Evolutionary conservation across 1,284 basidiomycete species (phyloP), one percentile per base, ranked within the genome.

Genomic region (Agroathelia rolfsii): DNA sequence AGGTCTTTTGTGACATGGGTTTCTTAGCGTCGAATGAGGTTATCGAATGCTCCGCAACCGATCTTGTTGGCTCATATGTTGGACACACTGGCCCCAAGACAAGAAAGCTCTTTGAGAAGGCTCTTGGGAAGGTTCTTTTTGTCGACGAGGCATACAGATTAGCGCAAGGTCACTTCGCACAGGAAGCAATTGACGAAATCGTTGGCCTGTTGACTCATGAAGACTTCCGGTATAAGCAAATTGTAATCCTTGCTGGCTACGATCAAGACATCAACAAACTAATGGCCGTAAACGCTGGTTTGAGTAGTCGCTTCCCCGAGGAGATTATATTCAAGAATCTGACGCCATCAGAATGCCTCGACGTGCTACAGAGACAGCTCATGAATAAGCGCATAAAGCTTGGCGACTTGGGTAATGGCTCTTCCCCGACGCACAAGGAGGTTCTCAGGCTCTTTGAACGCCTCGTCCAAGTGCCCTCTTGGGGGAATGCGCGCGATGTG

Each of bases 401-500:
- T 19, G 42, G 49, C 1, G 61, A 49, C n/a, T 43, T 76, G 23
- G 36, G 53, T 6, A 53, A 66, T 24, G 40, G 47, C 2, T 37
- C 48, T 0, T 63, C 55, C 1, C 1, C 21, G 0, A 34, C 42
- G 1, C 64, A 63, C 32, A 6, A 19, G 2, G 43, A 56, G 16
- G 59, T 74, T 55, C 47, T 48, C 17, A 35, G 40, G 3, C 23
- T 63, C 10, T 40, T 77, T 21, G 39, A 47, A 8, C 32, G 59
- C n/a, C 53, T 79, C 37, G 54, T 64, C 2, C 30, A 41, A 2
- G 52, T 76, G 1, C 53, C 60, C 3, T 65, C 64, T 2, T 78
- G 75, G 75, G 75, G 75, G 0, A 79, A 79, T 36, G 76, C 70
- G 1, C 63, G 77, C 6, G 72, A 77, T 37, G 59, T 78, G 38